phyloP scores from a whole-genome alignment of 2,329 filamentous ascomycete species.

The Curvularia lunata region DNA sequence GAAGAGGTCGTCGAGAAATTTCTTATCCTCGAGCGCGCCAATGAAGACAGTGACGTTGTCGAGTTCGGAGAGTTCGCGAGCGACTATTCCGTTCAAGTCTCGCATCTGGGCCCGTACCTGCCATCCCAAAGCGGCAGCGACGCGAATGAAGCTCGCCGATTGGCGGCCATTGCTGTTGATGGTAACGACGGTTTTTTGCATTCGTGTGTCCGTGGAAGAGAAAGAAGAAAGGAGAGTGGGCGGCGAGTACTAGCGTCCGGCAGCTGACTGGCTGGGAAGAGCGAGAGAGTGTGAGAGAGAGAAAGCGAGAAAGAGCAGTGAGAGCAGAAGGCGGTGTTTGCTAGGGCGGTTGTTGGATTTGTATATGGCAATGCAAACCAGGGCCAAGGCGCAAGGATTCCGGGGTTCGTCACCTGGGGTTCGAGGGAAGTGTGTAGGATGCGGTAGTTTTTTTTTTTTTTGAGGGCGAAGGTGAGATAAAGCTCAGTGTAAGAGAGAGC shows the following conservation, averaged over 20 bases:
- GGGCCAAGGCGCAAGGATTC: conserved; percentile 24
- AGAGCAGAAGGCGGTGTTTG: background rate
- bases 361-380: conserved; percentile 32
- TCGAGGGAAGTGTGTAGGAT: conserved; percentile 5
- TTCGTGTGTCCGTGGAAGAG: conserved; percentile 32
- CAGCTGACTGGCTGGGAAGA: background rate
- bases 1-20: conserved; percentile 81
- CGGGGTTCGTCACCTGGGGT: conserved; percentile 17
- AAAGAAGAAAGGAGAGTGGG: background rate
- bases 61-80: conserved; percentile 80
- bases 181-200: conserved; percentile 76
- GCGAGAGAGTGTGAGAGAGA: conserved; percentile 8
- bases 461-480: conserved; percentile 30
- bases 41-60: conserved; percentile 79
- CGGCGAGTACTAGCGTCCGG: background rate
- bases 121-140: conserved; percentile 92
- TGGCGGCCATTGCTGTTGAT: conserved; percentile 97
- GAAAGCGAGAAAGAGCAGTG: conserved; percentile 14
- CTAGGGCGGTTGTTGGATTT: conserved; percentile 20
- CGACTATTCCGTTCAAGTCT: conserved; percentile 84
- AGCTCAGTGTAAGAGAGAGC: conserved; percentile 22
- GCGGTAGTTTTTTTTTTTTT: conserved; percentile 13
- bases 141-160: conserved; percentile 91
- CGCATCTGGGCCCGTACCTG: conserved; percentile 90
- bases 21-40: conserved; percentile 72